Percentiles rank a stretch among this genome's conserved stretches.
Conservation (phyloP, 2,329 filamentous ascomycete genomes). For the Neonectria magnoliae region DNA sequence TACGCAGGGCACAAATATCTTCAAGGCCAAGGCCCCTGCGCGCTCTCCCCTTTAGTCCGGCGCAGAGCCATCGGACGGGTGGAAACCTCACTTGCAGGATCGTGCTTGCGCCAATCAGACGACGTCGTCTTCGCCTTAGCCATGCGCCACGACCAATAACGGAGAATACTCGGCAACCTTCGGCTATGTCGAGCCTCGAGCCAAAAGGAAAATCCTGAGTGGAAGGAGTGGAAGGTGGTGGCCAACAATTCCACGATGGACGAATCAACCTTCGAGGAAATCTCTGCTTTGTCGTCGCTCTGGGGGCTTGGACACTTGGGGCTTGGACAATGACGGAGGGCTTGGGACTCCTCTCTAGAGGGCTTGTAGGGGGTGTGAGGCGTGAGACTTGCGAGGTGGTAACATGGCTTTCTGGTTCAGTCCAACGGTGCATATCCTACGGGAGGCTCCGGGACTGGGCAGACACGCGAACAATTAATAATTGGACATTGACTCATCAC, state of each 20-base stretch:
- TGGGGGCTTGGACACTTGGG: slow-evolving; percentile 1
- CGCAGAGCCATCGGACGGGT: slow-evolving; percentile 31
- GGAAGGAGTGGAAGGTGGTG: too few species aligned
- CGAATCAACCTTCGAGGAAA: slow-evolving; percentile 38
- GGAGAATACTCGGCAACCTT: slow-evolving; percentile 42
- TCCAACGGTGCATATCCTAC: slow-evolving; percentile 24
- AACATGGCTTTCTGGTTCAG: slow-evolving; percentile 26
- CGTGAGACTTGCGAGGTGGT: slow-evolving; percentile 24
- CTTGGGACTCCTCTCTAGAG: too few species aligned
- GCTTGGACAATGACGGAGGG: too few species aligned
- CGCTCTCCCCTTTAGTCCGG: slow-evolving; percentile 37
- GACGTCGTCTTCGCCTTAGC: not conserved
- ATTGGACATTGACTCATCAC: not conserved
- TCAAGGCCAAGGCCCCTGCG: slow-evolving; percentile 11
- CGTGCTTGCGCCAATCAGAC: slow-evolving; percentile 32
- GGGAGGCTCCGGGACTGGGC: slow-evolving; percentile 20
- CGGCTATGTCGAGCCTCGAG: slow-evolving; percentile 28
- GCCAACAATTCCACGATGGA: slow-evolving; percentile 20
- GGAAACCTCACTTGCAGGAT: slow-evolving; percentile 31
- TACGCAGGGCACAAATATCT: slow-evolving; percentile 14
- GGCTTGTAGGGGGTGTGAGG: slow-evolving; percentile 15
- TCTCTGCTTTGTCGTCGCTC: slow-evolving; percentile 32
- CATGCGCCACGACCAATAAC: slow-evolving; percentile 26
- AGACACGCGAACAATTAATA: slow-evolving; percentile 1
- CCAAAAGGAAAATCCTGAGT: slow-evolving; percentile 25